These are phyloP conservation scores for Saksenaea vasiformis DNA, from an alignment of 371 early-diverging fungal genomes.

Conservation along the genomic window DNA sequence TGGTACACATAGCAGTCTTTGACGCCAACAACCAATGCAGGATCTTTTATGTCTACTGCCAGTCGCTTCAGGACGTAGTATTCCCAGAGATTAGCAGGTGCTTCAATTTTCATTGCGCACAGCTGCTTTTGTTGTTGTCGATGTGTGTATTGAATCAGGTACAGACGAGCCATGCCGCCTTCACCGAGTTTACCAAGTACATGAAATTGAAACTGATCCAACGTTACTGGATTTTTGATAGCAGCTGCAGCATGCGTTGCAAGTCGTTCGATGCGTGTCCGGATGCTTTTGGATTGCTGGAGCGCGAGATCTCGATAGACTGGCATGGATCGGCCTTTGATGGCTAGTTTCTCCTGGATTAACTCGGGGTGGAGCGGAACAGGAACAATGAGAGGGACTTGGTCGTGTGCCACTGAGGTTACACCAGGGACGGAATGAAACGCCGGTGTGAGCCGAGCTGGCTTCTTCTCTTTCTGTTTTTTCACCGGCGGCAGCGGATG, in stretches of 20 bases:
- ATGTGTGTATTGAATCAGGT: slow-evolving; percentile 14
- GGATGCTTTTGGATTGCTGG: background rate
- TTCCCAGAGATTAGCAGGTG: slow-evolving; percentile 45
- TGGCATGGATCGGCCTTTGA: background rate
- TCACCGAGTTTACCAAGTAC: slow-evolving; percentile 33
- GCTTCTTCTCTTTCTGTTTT: background rate
- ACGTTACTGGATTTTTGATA: slow-evolving; percentile 1
- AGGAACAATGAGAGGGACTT: background rate
- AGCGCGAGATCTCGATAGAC: background rate
- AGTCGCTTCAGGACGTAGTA: slow-evolving; percentile 42
- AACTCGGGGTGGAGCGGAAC: slow-evolving; percentile 3
- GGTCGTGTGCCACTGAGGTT: background rate
- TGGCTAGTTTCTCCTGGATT: slow-evolving; percentile 1
- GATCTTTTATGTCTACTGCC: slow-evolving; percentile 1
- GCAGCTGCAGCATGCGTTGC: background rate
- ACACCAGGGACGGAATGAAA: background rate
- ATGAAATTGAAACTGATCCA: slow-evolving; percentile 14
- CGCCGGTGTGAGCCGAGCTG: slow-evolving; percentile 1
- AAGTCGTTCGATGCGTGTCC: background rate
- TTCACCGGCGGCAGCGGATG: background rate
- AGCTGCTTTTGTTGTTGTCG: background rate
- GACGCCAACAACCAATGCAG: background rate
- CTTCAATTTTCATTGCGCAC: slow-evolving; percentile 37
- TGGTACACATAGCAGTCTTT: slow-evolving; percentile 20
- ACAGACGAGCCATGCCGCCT: slow-evolving; percentile 46